These are phyloP conservation scores for Avicennia marina DNA, from an alignment of 257 asterid species.

Conservation along the genomic window DNA sequence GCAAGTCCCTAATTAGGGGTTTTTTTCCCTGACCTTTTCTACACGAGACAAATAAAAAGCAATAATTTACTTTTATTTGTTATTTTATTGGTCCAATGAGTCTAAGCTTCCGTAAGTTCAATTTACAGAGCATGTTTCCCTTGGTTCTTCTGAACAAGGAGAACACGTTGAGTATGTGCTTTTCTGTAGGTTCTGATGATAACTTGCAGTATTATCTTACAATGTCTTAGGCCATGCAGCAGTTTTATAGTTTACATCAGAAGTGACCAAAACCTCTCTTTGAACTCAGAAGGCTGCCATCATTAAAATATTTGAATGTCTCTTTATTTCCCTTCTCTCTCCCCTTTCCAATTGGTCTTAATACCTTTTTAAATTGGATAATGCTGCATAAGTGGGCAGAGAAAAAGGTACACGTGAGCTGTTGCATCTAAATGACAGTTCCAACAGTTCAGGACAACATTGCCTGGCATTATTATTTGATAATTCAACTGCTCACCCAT, in stretches of 20 bases:
- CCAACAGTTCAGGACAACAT: background rate
- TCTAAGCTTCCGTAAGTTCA: constrained; percentile 2
- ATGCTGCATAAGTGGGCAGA: background rate
- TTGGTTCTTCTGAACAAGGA: too few species aligned
- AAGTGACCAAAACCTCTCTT: background rate
- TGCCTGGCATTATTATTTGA: constrained; percentile 3
- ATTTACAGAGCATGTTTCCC: too few species aligned
- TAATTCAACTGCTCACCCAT: constrained; percentile 11
- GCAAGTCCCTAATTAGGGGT: constrained; percentile 7
- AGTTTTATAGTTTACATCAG: background rate
- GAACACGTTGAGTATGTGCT: too few species aligned
- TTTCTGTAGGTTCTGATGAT: too few species aligned
- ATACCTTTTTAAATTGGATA: background rate
- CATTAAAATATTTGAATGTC: background rate
- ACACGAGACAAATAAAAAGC: background rate
- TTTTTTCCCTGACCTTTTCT: constrained; percentile 7
- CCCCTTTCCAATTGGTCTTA: background rate
- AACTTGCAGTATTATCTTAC: too few species aligned
- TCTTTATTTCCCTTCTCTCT: background rate
- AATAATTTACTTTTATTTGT: background rate
- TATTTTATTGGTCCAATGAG: background rate
- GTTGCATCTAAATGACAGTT: background rate
- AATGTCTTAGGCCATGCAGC: too few species aligned
- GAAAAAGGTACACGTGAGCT: background rate
- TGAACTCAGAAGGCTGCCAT: background rate